Evolutionary conservation across 73 alveolate species (phyloP).

Genomic region (Uronychia setigera): DNA sequence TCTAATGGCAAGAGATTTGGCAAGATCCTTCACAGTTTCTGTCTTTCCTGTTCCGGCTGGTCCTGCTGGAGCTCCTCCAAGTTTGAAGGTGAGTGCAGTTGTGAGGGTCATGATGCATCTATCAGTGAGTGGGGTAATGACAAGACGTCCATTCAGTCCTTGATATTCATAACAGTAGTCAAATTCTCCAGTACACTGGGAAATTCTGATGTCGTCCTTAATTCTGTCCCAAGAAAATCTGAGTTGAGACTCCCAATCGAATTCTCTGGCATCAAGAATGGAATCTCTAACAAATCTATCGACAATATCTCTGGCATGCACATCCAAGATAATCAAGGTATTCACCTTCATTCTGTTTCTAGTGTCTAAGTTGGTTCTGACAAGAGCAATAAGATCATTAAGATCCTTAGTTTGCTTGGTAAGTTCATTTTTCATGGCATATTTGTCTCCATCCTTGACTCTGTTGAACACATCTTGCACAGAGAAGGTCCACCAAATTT

Average conservation of each 20-base stretch:
- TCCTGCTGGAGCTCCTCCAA: conserved; percentile 99
- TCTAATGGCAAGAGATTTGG: conserved; percentile 96
- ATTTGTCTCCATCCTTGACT: conserved; percentile 98
- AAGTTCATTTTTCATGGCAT: conserved; percentile 99
- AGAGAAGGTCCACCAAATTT: conserved; percentile 99
- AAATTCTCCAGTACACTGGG: conserved; percentile 98
- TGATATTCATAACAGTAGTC: conserved; percentile 91
- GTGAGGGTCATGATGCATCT: conserved; percentile 99
- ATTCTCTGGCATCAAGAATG: conserved; percentile 97
- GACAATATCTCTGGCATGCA: conserved; percentile 99
- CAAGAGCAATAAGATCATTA: conserved; percentile 95
- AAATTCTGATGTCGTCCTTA: conserved; percentile 93
- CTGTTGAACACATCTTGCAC: conserved; percentile 99
- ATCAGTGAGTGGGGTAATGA: conserved; percentile 99
- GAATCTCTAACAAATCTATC: conserved; percentile 94
- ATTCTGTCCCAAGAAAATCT: conserved; percentile 99
- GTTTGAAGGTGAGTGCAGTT: conserved; percentile 95
- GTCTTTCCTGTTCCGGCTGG: conserved; percentile 99
- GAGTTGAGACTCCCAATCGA: conserved; percentile 99
- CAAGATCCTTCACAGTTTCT: conserved; percentile 98
- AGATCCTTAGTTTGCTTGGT: conserved; percentile 90
- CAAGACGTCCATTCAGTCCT: conserved; percentile 98
- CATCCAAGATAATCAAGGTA: conserved; percentile 98
- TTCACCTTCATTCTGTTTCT: conserved; percentile 92
- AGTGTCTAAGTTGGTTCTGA: conserved; percentile 92